Percentiles rank a stretch among this genome's conserved stretches.
phyloP scores from a whole-genome alignment of 306 rosid species.

The Hippophae tibetana region DNA sequence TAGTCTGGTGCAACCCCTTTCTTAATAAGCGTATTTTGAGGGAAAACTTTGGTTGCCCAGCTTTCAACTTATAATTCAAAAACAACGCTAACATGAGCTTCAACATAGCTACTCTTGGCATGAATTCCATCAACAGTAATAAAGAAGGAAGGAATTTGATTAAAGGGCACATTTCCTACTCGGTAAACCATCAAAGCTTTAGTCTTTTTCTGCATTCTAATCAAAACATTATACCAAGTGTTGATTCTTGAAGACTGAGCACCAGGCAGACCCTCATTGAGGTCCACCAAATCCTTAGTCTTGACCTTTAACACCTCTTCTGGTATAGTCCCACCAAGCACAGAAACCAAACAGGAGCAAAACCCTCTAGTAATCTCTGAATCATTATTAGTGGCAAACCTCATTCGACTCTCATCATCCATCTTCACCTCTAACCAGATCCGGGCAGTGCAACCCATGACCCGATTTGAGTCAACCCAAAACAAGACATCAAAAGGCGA shows the following conservation, averaged over 20 bases:
- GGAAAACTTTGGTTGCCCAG: no score
- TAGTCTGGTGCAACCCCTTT: no score
- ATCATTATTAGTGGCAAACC: conserved; percentile 69
- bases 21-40: no score
- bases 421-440: conserved; percentile 65
- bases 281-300: conserved; percentile 56
- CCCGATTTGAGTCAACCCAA: conserved; percentile 60
- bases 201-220: conserved; percentile 77
- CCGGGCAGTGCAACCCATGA: conserved; percentile 92
- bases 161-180: conserved; percentile 49
- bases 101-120: conserved; percentile 81
- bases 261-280: conserved; percentile 54
- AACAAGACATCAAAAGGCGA: conserved; percentile 29
- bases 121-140: conserved; percentile 52
- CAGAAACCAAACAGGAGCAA: conserved; percentile 63
- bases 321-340: conserved; percentile 59
- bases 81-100: conserved; percentile 67
- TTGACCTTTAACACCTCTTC: conserved; percentile 53
- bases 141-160: conserved; percentile 66
- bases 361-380: conserved; percentile 76
- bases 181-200: conserved; percentile 53
- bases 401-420: conserved; percentile 53
- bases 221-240: conserved; percentile 88
- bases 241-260: conserved; percentile 64
- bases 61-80: no score